Evolutionary conservation across 2,329 filamentous ascomycete genomes (phyloP).

Genomic region (Aspergillus novofumigatus): DNA sequence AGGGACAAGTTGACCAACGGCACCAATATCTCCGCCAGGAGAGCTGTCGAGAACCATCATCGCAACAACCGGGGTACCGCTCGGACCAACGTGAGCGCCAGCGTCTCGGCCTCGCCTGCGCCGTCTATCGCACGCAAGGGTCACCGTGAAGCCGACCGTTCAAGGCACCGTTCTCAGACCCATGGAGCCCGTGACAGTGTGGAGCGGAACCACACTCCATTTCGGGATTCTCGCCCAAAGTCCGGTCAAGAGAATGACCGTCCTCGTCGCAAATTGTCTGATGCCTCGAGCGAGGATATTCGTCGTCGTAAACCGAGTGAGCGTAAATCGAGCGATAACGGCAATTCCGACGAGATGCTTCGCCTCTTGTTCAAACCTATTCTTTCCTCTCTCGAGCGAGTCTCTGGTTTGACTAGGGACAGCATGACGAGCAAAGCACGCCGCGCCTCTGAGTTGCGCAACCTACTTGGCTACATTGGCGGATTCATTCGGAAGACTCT

Average conservation of each 20-base stretch:
- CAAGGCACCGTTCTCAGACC: constrained; percentile 39
- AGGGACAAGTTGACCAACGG: constrained; percentile 77
- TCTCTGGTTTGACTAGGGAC: constrained; percentile 44
- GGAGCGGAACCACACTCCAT: constrained; percentile 42
- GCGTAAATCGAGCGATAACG: constrained; percentile 36
- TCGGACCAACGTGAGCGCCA: constrained; percentile 32
- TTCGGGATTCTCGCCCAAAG: constrained; percentile 34
- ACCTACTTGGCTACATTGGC: constrained; percentile 43
- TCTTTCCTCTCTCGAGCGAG: constrained; percentile 38
- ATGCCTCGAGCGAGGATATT: constrained; percentile 32
- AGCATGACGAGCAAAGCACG: constrained; percentile 41
- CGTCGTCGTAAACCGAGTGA: constrained; percentile 36
- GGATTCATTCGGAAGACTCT: constrained; percentile 43
- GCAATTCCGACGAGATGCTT: constrained; percentile 37
- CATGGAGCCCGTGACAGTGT: constrained; percentile 39
- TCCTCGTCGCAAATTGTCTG: constrained; percentile 28
- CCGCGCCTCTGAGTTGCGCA: constrained; percentile 41
- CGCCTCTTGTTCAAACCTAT: constrained; percentile 46
- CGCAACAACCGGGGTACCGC: constrained; percentile 79
- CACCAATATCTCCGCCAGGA: constrained; percentile 61
- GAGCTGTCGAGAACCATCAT: constrained; percentile 85
- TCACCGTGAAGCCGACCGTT: constrained; percentile 39
- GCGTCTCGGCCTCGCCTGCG: constrained; percentile 44
- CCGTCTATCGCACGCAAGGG: constrained; percentile 40
- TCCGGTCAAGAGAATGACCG: constrained; percentile 32